These are phyloP conservation scores for Cladosporium sp. DNA, from an alignment of 2,329 filamentous ascomycete genomes.

Conservation along the genomic window DNA sequence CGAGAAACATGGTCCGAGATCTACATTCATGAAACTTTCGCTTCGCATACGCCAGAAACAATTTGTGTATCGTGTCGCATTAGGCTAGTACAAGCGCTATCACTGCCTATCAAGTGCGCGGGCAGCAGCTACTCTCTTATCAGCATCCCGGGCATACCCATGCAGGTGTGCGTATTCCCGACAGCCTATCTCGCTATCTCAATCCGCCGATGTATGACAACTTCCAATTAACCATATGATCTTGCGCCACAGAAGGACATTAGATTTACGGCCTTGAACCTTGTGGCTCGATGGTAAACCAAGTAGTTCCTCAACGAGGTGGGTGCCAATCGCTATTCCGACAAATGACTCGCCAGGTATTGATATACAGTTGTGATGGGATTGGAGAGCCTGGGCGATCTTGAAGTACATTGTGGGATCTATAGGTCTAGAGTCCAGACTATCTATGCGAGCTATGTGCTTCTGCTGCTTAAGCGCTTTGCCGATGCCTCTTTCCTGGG, in stretches of 20 bases:
- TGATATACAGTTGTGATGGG: not conserved
- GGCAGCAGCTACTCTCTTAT: not conserved
- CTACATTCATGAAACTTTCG: not conserved
- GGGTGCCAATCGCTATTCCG: not conserved
- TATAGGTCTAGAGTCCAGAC: not conserved
- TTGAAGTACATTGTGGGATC: not conserved
- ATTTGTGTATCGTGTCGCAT: not conserved
- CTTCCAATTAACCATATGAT: not conserved
- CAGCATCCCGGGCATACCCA: not conserved
- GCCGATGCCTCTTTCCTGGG: not conserved
- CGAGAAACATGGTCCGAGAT: not conserved
- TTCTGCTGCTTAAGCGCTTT: not conserved
- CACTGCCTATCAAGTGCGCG: not conserved
- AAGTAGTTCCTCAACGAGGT: not conserved
- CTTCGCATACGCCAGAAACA: not conserved
- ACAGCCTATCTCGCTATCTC: not conserved
- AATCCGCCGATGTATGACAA: not conserved
- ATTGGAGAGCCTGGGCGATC: not conserved
- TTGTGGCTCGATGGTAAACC: not conserved
- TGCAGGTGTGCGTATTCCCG: not conserved
- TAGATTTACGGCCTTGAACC: not conserved
- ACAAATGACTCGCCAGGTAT: not conserved
- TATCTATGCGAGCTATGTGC: no score
- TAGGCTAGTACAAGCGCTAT: not conserved
- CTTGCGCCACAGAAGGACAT: not conserved